Evolutionary conservation across 148 eudicot species (phyloP), one percentile per base, ranked within the genome.

Genomic region (Limonium bicolor): DNA sequence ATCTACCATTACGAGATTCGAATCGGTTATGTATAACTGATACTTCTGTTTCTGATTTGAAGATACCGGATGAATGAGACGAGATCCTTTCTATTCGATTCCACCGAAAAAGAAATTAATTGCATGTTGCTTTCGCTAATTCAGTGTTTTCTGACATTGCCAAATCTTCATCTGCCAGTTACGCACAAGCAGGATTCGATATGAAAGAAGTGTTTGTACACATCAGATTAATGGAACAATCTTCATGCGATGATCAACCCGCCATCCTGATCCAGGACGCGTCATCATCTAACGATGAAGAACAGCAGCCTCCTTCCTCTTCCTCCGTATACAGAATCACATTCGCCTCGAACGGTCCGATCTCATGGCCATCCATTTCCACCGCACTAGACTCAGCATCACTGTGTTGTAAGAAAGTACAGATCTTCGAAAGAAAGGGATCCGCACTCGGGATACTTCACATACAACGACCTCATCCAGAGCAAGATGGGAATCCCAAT

Each of bases 141-240:
- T n/a, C n/a, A n/a, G n/a, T n/a, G n/a, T n/a, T n/a, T n/a, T n/a
- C n/a, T n/a, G n/a, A n/a, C n/a, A n/a, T n/a, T n/a, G n/a, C n/a
- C n/a, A n/a, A n/a, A n/a, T n/a, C n/a, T n/a, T n/a, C n/a, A 38
- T 15, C 1, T 19, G 15, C 50, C 77, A 88, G 97, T 45, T 90
- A 90, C 65, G 84, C 95, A 8, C 84, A 84, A 41, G 95, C 93
- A 6, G 97, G 97, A 20, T 90, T 90, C 33, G 85, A 80, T 48
- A 90, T 90, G 93, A 90, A 77, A 39, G 95, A 84, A 17, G 97
- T 90, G 55, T 75, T 90, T 60, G 46, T 84, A 38, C 97, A 90
- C 56, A 76, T 84, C 2, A 70, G 67, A 49, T 63, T 90, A 64
- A 70, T 90, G 62, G 97, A 90, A 43, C 87, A 90, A 59, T 75